Evolutionary conservation across 352 stramenopile genomes (phyloP), one percentile per base, ranked within the genome.

Genomic region (Elongisporangium undulatum): DNA sequence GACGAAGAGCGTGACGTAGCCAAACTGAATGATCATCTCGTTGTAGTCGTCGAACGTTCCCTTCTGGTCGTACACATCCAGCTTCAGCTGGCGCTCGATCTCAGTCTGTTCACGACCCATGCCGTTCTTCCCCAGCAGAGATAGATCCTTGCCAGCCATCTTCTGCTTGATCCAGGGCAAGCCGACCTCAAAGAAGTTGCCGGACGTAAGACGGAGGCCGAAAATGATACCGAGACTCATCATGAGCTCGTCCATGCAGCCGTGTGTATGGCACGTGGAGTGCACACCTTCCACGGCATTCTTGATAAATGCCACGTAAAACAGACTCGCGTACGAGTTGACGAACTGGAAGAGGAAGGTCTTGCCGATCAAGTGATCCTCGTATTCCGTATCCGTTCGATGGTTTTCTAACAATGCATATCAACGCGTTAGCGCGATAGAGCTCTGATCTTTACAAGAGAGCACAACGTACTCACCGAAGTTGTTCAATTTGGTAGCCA

Each of bases 371-470:
- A 94, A 59, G 57, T 97, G 81, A 59, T 98, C 96, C 66, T 98
- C 85, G 74, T 96, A 98, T 65, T 98, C 89, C 2, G 94, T 97
- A 66, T 99, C 95, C 0, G 96, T 99, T 58, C 94, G 84, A 66
- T 99, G 97, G 75, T 99, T 99, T 66, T 99, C 97, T 64, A 21
- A n/a, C n/a, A n/a, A 26, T 26, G 23, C 23, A 12, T n/a, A n/a
- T n/a, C n/a, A n/a, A n/a, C n/a, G n/a, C n/a, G n/a, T n/a, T n/a
- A n/a, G n/a, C n/a, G n/a, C n/a, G n/a, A n/a, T n/a, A n/a, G n/a
- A n/a, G n/a, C n/a, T n/a, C n/a, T n/a, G n/a, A n/a, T n/a, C n/a
- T n/a, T n/a, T n/a, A n/a, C n/a, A n/a, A n/a, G n/a, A n/a, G n/a
- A n/a, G n/a, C n/a, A n/a, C n/a, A n/a, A 26, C 5, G 23, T 5